A percentile compares a stretch with the other conserved stretches of the same genome.
Evolutionary conservation across 306 rosid species (phyloP).

Genomic region (Quercus robur): DNA sequence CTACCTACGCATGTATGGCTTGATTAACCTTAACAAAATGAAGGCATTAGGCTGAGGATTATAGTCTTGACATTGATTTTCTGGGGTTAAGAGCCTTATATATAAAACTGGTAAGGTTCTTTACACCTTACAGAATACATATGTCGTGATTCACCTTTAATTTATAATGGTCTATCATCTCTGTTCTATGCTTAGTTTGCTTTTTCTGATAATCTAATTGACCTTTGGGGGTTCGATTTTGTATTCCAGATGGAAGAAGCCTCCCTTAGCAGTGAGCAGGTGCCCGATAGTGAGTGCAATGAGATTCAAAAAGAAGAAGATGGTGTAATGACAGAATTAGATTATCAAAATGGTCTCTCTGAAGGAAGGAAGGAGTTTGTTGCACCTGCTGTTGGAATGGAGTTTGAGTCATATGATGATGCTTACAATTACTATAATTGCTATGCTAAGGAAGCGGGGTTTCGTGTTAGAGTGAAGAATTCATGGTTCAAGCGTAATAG

Average conservation of each 20-base stretch:
- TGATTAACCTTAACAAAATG: not conserved
- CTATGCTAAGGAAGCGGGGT: slow-evolving; percentile 91
- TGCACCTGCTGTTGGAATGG: slow-evolving; percentile 90
- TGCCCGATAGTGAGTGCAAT: slow-evolving; percentile 48
- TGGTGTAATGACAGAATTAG: slow-evolving; percentile 40
- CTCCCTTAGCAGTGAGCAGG: slow-evolving; percentile 41
- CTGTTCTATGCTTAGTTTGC: not conserved
- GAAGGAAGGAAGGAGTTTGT: slow-evolving; percentile 71
- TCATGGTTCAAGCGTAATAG: slow-evolving; percentile 96
- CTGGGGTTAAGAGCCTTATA: slow-evolving; percentile 6
- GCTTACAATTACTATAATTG: slow-evolving; percentile 90
- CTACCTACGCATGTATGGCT: not conserved
- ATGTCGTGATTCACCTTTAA: not conserved
- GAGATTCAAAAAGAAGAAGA: slow-evolving; percentile 53
- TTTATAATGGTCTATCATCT: not conserved
- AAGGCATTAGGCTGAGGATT: not conserved
- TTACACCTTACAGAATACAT: not conserved
- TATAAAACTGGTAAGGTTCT: slow-evolving; percentile 1
- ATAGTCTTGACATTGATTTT: not conserved
- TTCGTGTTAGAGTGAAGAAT: slow-evolving; percentile 90
- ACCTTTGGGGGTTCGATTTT: slow-evolving; percentile 19
- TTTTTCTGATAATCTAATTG: not conserved
- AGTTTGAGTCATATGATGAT: slow-evolving; percentile 91
- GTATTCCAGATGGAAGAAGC: slow-evolving; percentile 65
- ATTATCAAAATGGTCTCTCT: slow-evolving; percentile 44